Conservation (phyloP, 441 rosid genomes). For the Gossypium aridum region DNA sequence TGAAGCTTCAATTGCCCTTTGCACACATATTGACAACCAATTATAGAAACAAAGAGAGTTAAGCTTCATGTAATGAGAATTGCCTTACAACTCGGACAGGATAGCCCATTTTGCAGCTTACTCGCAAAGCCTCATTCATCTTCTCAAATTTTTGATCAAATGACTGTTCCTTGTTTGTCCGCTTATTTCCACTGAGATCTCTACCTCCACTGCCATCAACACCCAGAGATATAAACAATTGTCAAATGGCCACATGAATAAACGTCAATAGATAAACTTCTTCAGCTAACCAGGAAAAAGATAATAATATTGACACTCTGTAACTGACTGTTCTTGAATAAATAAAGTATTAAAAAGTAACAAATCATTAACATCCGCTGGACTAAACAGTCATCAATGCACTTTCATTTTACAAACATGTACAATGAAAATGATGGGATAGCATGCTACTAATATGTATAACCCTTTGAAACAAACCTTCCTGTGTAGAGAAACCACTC, state of each 20-base stretch:
- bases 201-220: conserved; percentile 48
- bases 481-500: conserved; percentile 96
- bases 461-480: conserved; percentile 73
- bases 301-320: background rate
- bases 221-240: conserved; percentile 7
- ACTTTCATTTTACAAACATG: no score
- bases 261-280: background rate
- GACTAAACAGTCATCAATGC: no score
- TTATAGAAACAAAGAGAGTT: background rate
- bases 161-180: conserved; percentile 57
- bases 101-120: conserved; percentile 61
- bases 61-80: conserved; percentile 10
- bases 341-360: background rate
- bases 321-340: background rate
- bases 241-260: background rate
- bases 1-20: background rate
- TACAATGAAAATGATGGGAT: background rate
- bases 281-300: background rate
- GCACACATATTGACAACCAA: background rate
- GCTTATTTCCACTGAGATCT: conserved; percentile 56
- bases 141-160: conserved; percentile 52
- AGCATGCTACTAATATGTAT: background rate
- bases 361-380: no score
- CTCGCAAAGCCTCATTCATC: conserved; percentile 45
- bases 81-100: conserved; percentile 71